Evolutionary conservation across 176 grass and related monocot species (phyloP), one percentile per base, ranked within the genome.

Genomic region (Oryza officinalis): DNA sequence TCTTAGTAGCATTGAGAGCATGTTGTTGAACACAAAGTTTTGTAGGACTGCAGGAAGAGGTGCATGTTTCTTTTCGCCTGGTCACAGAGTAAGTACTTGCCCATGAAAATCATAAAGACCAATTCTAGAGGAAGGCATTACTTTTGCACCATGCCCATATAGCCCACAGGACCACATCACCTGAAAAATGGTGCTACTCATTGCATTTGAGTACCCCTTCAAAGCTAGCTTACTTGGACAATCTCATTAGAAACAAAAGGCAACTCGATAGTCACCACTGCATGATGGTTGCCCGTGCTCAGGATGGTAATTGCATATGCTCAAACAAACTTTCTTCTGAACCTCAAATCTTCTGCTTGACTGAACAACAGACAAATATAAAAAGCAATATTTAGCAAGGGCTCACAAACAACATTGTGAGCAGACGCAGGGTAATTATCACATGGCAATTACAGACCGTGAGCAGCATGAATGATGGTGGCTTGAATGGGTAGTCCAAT

Each of bases 271-370:
- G 89, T 87, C 70, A 99, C 96, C 93, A 65, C 96, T 99, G 93
- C 96, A 99, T 78, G 96, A 99, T 84, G 96, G 93, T 38, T 99
- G 96, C 96, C 93, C 94, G 14, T 99, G 96, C 72, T 99, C 96
- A 3, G 96, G 96, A n/a, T 99, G 96, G 79, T 99, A 96, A 86
- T 99, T 99, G 14, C 91, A 99, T 45, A 99, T 99, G 91, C 93
- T 96, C 84, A 99, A 89, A 88, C 96, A 99, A 83, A 99, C 94
- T 78, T 99, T 96, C 76, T 92, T 99, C 78, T 99, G 91, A 33
- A 86, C 87, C 92, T 99, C 96, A 81, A 99, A 99, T 63, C 96
- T 92, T 65, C 93, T 91, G 77, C 92, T 99, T 81, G 96, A 93
- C 96, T 99, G 87, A 35, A 88, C 73, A 46, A 83, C 10, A 86